Base-by-base conservation (phyloP, 345 rosid species). In the Euphorbia pulcherrima region DNA sequence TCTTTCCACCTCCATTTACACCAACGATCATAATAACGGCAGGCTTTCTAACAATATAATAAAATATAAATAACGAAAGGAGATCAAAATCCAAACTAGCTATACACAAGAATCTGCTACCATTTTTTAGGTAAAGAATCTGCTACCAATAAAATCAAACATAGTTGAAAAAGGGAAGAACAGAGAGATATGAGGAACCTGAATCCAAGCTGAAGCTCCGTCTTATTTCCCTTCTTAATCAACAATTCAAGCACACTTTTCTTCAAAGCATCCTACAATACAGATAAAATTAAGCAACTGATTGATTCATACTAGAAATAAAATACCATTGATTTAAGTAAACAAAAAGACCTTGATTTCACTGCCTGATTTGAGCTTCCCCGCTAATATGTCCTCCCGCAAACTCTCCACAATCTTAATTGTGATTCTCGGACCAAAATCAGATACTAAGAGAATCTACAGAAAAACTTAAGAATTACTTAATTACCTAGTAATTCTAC, bases 1-100 rank as follows among this genome's bases (percentile, higher is more conserved):
- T 94, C 83, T 94, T 94, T 62, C 97, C 97, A 60, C 99, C 96
- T 74, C 99, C 99, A 63, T 91, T 88, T 20, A 89, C 97, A 8
- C 97, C 97, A 73, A 89, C 97, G 10, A 89, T 81, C 88, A 91
- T 84, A 44, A 88, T 61, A 37, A 91, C 95, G 74, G 97, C 96
- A 2, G 99, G 99, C 81, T 89, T 94, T 84, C 97, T 90, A 71
- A 76, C 40, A 35, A 41, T 64, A 80, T 40, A 55, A 40, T 27
- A 48, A 48, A 62, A 62, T n/a, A 65, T 53, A 28, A n/a, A n/a
- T n/a, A n/a, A n/a, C n/a, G n/a, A n/a, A n/a, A n/a, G n/a, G n/a
- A n/a, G n/a, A n/a, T n/a, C n/a, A n/a, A n/a, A n/a, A n/a, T n/a
- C n/a, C n/a, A n/a, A n/a, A n/a, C n/a, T n/a, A n/a, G n/a, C n/a